Conservation (phyloP, 2,329 filamentous ascomycete species). For the Chaetomium sp. region DNA sequence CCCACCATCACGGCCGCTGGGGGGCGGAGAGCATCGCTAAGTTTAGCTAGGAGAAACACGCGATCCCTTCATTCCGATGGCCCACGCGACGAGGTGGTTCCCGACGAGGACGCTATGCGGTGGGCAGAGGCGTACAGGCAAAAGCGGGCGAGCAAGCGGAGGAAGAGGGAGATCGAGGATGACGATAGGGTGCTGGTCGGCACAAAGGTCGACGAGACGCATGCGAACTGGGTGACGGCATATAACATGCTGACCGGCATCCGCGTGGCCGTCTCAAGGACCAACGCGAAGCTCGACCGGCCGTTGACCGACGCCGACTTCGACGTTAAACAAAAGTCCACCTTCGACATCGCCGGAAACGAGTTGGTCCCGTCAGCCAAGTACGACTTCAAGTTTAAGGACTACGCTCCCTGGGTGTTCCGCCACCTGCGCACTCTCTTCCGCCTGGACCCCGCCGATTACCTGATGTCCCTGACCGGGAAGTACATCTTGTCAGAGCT, state of each 20-base stretch:
- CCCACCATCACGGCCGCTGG: conserved; percentile 59
- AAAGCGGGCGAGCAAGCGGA: conserved; percentile 85
- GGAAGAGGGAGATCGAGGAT: conserved; percentile 80
- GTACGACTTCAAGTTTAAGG: conserved; percentile 99
- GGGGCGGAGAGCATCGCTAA: conserved; percentile 78
- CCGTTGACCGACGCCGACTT: conserved; percentile 91
- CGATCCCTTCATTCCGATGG: conserved; percentile 83
- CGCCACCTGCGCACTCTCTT: conserved; percentile 86
- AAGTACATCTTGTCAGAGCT: conserved; percentile 98
- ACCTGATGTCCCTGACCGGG: conserved; percentile 95
- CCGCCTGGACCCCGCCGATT: conserved; percentile 92
- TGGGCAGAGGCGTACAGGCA: conserved; percentile 94
- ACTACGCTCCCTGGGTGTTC: conserved; percentile 99
- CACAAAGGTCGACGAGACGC: conserved; percentile 95
- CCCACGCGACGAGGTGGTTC: conserved; percentile 78
- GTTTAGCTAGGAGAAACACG: conserved; percentile 76
- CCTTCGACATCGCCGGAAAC: conserved; percentile 97
- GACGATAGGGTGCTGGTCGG: conserved; percentile 94
- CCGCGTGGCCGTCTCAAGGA: conserved; percentile 91
- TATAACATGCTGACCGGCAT: conserved; percentile 99
- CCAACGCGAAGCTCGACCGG: conserved; percentile 94
- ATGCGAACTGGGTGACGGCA: conserved; percentile 95
- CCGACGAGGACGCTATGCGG: conserved; percentile 85
- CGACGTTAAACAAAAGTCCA: conserved; percentile 92
- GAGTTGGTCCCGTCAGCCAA: conserved; percentile 97